A percentile compares a stretch with the other conserved stretches of the same genome.
Evolutionary conservation across 305 asterid species (phyloP).

Genomic region (Withania somnifera): DNA sequence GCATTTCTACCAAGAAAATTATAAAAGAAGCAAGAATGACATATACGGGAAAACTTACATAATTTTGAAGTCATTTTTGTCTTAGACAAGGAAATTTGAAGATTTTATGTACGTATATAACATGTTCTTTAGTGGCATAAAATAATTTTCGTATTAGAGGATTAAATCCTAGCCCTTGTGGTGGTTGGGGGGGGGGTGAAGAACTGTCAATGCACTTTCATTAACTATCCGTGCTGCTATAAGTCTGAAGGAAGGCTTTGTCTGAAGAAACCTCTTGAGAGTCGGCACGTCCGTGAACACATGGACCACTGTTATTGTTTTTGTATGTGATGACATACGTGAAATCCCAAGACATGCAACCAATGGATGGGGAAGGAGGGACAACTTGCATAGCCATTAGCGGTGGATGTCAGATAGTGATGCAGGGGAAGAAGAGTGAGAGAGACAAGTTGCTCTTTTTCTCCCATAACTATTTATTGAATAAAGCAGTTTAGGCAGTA

Average conservation of each 20-base stretch:
- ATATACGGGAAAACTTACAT: background rate
- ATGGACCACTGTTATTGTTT: background rate
- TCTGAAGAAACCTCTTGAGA: background rate
- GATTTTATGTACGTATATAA: too few species aligned
- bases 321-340: background rate
- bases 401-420: conserved; percentile 21
- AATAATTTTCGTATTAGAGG: background rate
- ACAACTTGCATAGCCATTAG: conserved; percentile 20
- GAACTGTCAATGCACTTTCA: background rate
- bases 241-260: background rate
- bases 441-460: conserved; percentile 4
- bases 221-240: background rate
- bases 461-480: conserved; percentile 27
- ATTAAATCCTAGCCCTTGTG: background rate
- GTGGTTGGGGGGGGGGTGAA: background rate
- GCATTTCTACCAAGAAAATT: background rate
- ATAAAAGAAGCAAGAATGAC: background rate
- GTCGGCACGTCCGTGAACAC: background rate
- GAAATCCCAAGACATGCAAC: conserved; percentile 21
- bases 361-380: conserved; percentile 9
- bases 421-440: conserved; percentile 9
- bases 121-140: background rate
- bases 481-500: background rate
- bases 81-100: background rate
- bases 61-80: background rate